A percentile compares a stretch with the other conserved stretches of the same genome.
phyloP scores from a whole-genome alignment of 2,329 filamentous ascomycete genomes.

The Diaporthe sp. region DNA sequence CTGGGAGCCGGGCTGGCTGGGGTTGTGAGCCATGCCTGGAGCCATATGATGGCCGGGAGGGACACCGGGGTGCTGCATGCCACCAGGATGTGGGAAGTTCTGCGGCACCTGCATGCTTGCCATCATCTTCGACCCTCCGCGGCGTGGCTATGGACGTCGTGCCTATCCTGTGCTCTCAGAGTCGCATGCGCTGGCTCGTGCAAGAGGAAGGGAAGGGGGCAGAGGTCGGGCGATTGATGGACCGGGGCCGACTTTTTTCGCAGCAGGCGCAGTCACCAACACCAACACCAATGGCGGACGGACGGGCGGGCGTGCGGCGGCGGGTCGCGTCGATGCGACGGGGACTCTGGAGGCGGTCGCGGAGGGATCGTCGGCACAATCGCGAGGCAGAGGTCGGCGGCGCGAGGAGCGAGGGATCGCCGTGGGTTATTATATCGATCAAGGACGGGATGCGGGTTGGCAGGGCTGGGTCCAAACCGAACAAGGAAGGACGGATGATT shows the following conservation, averaged over 20 bases:
- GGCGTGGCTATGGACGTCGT: conserved; percentile 68
- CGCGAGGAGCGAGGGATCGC: conserved; percentile 35
- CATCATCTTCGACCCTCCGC: conserved; percentile 79
- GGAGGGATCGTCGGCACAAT: conserved; percentile 35
- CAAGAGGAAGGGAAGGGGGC: conserved; percentile 11
- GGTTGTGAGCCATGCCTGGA: conserved; percentile 74
- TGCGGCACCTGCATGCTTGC: conserved; percentile 69
- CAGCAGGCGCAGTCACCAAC: conserved; percentile 23
- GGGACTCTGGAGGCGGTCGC: conserved; percentile 34
- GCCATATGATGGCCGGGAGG: conserved; percentile 74
- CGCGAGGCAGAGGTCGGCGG: conserved; percentile 23
- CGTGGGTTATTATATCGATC: conserved; percentile 33
- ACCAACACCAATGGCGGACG: conserved; percentile 33
- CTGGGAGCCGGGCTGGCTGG: conserved; percentile 77
- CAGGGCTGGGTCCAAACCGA: conserved; percentile 33
- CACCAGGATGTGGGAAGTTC: conserved; percentile 74
- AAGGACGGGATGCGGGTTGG: conserved; percentile 34
- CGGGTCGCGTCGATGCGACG: conserved; percentile 36
- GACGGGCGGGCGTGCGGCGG: conserved; percentile 25
- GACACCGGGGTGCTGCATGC: conserved; percentile 79
- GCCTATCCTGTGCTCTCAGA: conserved; percentile 53
- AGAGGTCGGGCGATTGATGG: conserved; percentile 3
- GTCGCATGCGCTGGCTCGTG: conserved; percentile 59
- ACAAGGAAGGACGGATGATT: conserved; percentile 37
- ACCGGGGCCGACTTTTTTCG: conserved; percentile 17